Percentiles rank a stretch among this genome's conserved stretches.
phyloP scores from a whole-genome alignment of 768 basidiomycete genomes.

The Suillus placidus region DNA sequence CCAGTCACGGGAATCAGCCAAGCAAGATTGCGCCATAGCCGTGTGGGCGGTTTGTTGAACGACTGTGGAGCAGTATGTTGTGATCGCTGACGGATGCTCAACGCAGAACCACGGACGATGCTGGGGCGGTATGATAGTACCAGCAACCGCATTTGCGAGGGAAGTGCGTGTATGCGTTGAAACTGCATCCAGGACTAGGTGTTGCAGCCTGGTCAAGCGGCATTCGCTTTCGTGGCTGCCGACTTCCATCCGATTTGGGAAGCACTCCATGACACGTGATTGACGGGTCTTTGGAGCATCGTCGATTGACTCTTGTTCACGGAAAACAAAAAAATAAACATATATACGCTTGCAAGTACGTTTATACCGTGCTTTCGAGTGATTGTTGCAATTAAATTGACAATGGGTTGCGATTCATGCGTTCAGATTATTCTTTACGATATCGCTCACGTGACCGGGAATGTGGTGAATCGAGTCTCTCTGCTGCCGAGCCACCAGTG shows the following conservation, averaged over 20 bases:
- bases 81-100: constrained; percentile 24
- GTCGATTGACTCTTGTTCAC: background rate
- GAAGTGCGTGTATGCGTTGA: constrained; percentile 27
- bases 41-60: constrained; percentile 37
- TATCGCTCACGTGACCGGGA: constrained; percentile 1
- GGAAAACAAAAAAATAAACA: background rate
- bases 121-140: constrained; percentile 16
- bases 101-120: background rate
- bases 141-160: constrained; percentile 29
- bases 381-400: background rate
- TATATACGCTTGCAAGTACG: background rate
- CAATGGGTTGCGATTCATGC: background rate
- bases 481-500: background rate
- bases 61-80: constrained; percentile 25
- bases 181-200: constrained; percentile 18
- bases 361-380: background rate
- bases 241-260: background rate
- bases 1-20: constrained; percentile 64
- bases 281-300: background rate
- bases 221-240: background rate
- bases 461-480: background rate
- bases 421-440: background rate
- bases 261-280: background rate
- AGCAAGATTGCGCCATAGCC: constrained; percentile 33
- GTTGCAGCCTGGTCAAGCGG: background rate